Evolutionary conservation across 441 rosid genomes (phyloP).

Genomic region (Rhodomyrtus psidioides): DNA sequence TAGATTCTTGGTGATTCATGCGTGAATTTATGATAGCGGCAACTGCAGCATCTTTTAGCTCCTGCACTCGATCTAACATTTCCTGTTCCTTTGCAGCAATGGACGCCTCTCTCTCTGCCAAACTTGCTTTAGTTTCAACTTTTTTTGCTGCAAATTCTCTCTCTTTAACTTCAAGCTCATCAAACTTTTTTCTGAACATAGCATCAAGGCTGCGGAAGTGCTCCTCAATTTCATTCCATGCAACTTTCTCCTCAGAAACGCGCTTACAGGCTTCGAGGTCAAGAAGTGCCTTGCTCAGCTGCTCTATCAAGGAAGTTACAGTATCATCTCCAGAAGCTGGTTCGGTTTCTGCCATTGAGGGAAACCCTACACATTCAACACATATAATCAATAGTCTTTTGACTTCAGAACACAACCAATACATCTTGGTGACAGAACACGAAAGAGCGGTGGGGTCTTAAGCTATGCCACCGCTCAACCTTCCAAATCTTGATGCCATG

Average conservation of each 20-base stretch:
- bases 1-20: conserved; percentile 19
- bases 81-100: conserved; percentile 34
- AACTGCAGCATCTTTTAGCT: conserved; percentile 40
- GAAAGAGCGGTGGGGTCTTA: neutral
- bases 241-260: conserved; percentile 17
- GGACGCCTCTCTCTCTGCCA: conserved; percentile 27
- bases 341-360: conserved; percentile 17
- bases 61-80: conserved; percentile 33
- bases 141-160: conserved; percentile 21
- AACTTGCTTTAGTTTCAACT: conserved; percentile 9
- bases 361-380: conserved; percentile 6
- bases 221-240: conserved; percentile 28
- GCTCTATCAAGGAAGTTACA: conserved; percentile 21
- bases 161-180: conserved; percentile 31
- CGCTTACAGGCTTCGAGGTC: conserved; percentile 21
- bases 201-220: conserved; percentile 23
- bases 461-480: neutral
- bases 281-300: conserved; percentile 20
- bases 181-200: conserved; percentile 17
- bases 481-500: neutral
- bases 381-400: neutral
- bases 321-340: conserved; percentile 18
- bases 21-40: conserved; percentile 29
- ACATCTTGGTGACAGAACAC: neutral
- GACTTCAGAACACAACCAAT: neutral